Conservation (phyloP, 805 yeast species). For the Ogataea pignaliae region DNA sequence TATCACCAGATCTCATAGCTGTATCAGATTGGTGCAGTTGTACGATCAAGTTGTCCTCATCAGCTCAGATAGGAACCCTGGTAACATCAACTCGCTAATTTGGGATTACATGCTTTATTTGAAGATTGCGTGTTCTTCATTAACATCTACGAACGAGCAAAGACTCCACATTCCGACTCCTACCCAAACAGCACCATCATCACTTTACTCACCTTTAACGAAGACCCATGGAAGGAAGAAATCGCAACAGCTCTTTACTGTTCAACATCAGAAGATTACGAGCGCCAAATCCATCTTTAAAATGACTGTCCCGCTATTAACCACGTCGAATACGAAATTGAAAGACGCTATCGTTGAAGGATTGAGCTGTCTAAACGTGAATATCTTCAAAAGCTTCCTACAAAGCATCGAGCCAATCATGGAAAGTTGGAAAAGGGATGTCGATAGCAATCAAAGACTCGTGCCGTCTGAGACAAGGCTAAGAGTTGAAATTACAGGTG, state of each 20-base stretch:
- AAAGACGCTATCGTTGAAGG: slow-evolving; percentile 89
- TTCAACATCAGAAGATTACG: slow-evolving; percentile 87
- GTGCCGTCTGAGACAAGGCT: slow-evolving; percentile 26
- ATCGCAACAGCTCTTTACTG: slow-evolving; percentile 72
- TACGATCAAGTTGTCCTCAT: slow-evolving; percentile 62
- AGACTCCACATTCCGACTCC: slow-evolving; percentile 57
- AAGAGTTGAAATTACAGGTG: slow-evolving; percentile 74
- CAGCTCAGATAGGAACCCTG: slow-evolving; percentile 36
- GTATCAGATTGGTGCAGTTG: slow-evolving; percentile 82
- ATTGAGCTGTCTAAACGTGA: slow-evolving; percentile 81
- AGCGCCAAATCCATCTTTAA: slow-evolving; percentile 87
- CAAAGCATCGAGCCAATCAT: slow-evolving; percentile 67
- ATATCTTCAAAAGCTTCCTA: slow-evolving; percentile 76
- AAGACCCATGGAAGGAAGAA: slow-evolving; percentile 68
- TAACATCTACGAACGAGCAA: slow-evolving; percentile 87
- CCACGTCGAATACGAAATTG: slow-evolving; percentile 62
- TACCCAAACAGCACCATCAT: slow-evolving; percentile 7
- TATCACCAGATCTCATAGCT: slow-evolving; percentile 83
- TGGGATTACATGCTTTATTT: slow-evolving; percentile 60
- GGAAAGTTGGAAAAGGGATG: slow-evolving; percentile 50
- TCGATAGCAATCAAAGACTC: slow-evolving; percentile 28
- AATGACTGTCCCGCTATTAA: slow-evolving; percentile 79
- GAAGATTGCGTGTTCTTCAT: slow-evolving; percentile 86
- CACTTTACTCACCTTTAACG: slow-evolving; percentile 38
- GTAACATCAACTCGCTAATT: slow-evolving; percentile 23